phyloP scores from a whole-genome alignment of 495 filamentous ascomycete species.

The Glarea lozoyensis region DNA sequence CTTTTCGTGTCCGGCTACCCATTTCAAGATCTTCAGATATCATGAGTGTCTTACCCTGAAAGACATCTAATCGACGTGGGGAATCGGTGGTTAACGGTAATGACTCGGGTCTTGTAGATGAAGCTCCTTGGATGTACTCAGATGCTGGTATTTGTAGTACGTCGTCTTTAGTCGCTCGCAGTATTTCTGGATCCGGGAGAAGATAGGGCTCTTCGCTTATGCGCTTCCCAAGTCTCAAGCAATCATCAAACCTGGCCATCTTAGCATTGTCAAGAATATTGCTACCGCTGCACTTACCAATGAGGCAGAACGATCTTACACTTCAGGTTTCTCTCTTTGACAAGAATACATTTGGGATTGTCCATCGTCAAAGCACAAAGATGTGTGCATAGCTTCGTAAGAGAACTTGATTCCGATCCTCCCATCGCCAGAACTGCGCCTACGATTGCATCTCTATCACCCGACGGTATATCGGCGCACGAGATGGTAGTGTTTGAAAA shows the following conservation, averaged over 20 bases:
- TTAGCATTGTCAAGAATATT: constrained; percentile 17
- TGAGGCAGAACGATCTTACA: constrained; percentile 89
- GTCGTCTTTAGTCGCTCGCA: constrained; percentile 44
- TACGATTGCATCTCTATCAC: constrained; percentile 85
- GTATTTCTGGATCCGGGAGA: constrained; percentile 77
- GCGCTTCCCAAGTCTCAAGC: constrained; percentile 77
- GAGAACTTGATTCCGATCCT: constrained; percentile 60
- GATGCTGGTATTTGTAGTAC: constrained; percentile 44
- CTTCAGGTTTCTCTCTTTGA: constrained; percentile 51
- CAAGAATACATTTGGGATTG: constrained; percentile 58
- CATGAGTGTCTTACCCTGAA: constrained; percentile 55
- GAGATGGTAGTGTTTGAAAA: constrained; percentile 75
- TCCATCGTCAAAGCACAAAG: constrained; percentile 76
- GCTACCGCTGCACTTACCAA: constrained; percentile 47
- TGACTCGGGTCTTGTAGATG: constrained; percentile 50
- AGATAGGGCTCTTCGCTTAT: constrained; percentile 84
- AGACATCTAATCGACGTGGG: constrained; percentile 46
- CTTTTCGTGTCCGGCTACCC: constrained; percentile 50
- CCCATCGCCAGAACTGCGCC: constrained; percentile 87
- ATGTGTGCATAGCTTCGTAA: constrained; percentile 74
- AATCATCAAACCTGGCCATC: constrained; percentile 79
- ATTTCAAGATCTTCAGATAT: constrained; percentile 64
- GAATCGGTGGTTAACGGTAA: constrained; percentile 36
- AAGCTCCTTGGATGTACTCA: constrained; percentile 64
- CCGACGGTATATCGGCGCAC: constrained; percentile 69